Evolutionary conservation across 1,284 basidiomycete genomes (phyloP), one percentile per base, ranked within the genome.

Genomic region (Cutaneotrichosporon sp.): DNA sequence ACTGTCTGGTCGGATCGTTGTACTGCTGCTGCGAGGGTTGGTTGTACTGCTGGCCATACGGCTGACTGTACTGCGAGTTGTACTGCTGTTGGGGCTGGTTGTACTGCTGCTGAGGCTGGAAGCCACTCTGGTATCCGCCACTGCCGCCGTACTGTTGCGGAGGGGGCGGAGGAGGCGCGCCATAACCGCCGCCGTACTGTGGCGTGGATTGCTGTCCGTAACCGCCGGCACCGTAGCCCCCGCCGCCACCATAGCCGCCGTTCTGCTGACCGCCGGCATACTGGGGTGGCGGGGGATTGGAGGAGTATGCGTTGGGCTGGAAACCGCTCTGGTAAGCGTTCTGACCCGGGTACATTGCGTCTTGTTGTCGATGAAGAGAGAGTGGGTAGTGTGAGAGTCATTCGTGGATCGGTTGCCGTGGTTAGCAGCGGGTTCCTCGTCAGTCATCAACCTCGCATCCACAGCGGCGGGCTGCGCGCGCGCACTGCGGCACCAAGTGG

Each of bases 91-190:
- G 36, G 13, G 36, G 36, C 17, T 14, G 17, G 36, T 15, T 14
- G 14, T 18, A 14, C 13, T 37, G 36, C 17, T 37, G 33, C 20
- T 37, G 34, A 8, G 34, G 44, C 20, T 46, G 33, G 44, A 22
- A 46, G 3, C 44, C 45, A 15, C 45, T 30, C 22, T 46, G 45
- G 45, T 46, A 45, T 8, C 43, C 43, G 42, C 41, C 14, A n/a
- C 44, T 33, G 33, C 44, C 44, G 18, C 34, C 34, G 33, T 46
- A 46, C 30, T 33, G 42, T 14, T 47, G 46, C 8, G 12, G 46
- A 20, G 35, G 45, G 4, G 35, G 45, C 1, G 35, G 46, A 12
- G 43, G 30, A 9, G 30, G 13, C 13, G 26, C 26, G 17, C 30
- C 18, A 22, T 45, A 45, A 30, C 43, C 33, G 18, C 43, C 43